phyloP scores from a whole-genome alignment of 1,284 basidiomycete species.

The Ustilago loliicola region DNA sequence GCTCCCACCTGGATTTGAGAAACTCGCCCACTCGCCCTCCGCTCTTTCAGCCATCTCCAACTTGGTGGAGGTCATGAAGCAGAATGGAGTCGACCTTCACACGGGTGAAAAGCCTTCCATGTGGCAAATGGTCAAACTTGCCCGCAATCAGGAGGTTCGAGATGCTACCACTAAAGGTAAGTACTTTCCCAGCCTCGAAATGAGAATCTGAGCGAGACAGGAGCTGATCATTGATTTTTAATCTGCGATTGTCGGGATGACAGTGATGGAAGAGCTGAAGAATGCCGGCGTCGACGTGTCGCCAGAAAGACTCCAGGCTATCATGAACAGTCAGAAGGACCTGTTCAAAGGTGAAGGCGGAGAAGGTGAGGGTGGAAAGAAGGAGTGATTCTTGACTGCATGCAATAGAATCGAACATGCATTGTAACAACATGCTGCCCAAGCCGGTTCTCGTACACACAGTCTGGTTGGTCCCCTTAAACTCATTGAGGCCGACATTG shows the following conservation, averaged over 20 bases:
- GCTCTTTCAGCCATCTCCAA: slow-evolving; percentile 57
- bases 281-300: slow-evolving; percentile 63
- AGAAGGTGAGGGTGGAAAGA: slow-evolving; percentile 27
- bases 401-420: background rate
- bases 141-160: slow-evolving; percentile 54
- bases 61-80: slow-evolving; percentile 56
- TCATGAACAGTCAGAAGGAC: slow-evolving; percentile 50
- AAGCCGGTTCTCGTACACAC: too few relatives aligned
- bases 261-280: slow-evolving; percentile 63
- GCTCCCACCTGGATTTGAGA: slow-evolving; percentile 63
- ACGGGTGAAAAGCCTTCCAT: slow-evolving; percentile 57
- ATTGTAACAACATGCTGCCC: background rate
- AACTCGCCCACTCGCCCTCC: slow-evolving; percentile 53
- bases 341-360: slow-evolving; percentile 26
- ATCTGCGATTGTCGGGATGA: background rate
- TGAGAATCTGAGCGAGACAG: background rate
- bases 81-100: slow-evolving; percentile 58
- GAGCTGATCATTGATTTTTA: background rate
- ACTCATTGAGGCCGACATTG: too few relatives aligned
- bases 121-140: slow-evolving; percentile 59
- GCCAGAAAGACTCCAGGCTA: slow-evolving; percentile 55
- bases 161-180: slow-evolving; percentile 58
- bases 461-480: too few relatives aligned
- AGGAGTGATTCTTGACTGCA: slow-evolving; percentile 8
- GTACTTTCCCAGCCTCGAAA: background rate